Conservation (phyloP, 2,329 filamentous ascomycete species). For the Tolypocladium capitatum region DNA sequence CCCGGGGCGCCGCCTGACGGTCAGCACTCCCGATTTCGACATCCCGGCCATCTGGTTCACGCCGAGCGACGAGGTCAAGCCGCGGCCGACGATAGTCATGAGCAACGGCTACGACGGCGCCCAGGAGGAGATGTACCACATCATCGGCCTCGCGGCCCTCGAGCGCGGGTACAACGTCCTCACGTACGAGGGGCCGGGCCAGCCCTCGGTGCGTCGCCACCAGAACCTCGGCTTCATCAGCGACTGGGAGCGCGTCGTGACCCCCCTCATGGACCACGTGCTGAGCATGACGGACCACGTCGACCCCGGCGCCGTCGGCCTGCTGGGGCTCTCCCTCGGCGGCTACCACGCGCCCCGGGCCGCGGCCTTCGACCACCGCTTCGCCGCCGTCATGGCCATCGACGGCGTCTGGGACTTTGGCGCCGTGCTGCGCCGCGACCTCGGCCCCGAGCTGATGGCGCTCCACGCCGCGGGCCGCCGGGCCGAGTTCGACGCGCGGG, state of each 20-base stretch:
- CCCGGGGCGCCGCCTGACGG: no score
- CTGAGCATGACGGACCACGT: no score
- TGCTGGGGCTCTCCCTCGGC: slow-evolving; percentile 26
- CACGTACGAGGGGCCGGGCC: slow-evolving; percentile 31
- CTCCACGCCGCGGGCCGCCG: no score
- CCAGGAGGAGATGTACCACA: slow-evolving; percentile 30
- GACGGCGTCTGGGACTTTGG: slow-evolving; percentile 23
- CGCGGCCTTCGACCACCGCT: slow-evolving; percentile 28
- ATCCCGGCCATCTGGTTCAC: slow-evolving; percentile 25
- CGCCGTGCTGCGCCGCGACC: no score
- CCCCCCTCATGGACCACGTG: slow-evolving; percentile 25
- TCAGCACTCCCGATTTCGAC: no score
- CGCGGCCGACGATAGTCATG: slow-evolving; percentile 28
- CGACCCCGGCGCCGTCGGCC: slow-evolving; percentile 16
- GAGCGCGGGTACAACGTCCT: slow-evolving; percentile 28
- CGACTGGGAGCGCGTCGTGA: slow-evolving; percentile 29
- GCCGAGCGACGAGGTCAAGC: no score
- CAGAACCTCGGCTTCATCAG: slow-evolving; percentile 30
- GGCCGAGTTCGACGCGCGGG: no score
- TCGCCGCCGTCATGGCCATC: slow-evolving; percentile 23
- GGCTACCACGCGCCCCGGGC: slow-evolving; percentile 25
- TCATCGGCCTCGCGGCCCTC: slow-evolving; percentile 18
- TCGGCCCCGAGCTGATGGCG: no score
- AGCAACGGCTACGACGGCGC: slow-evolving; percentile 29
- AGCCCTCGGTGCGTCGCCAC: slow-evolving; percentile 23